A percentile compares a stretch with the other conserved stretches of the same genome.
These are phyloP conservation scores for Capsicum pubescens DNA, from an alignment of 257 asterid genomes.

Conservation along the genomic window DNA sequence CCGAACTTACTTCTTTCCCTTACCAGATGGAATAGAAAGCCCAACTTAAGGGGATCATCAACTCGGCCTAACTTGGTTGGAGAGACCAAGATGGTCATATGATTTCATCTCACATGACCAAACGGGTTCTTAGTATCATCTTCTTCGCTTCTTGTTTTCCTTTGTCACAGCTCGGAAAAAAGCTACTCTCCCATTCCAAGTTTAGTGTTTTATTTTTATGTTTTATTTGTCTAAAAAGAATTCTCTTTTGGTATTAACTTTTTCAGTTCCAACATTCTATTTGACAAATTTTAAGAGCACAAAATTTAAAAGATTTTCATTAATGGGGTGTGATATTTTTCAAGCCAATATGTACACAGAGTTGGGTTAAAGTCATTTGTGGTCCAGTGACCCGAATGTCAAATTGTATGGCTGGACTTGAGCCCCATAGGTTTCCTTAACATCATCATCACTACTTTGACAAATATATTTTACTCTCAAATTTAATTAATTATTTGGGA, in stretches of 20 bases:
- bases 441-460: not conserved
- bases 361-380: not conserved
- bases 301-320: too few relatives aligned
- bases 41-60: slow-evolving; percentile 17
- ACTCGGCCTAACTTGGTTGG: not conserved
- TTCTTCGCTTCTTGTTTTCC: not conserved
- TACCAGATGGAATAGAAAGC: not conserved
- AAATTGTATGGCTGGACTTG: too few relatives aligned
- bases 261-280: too few relatives aligned
- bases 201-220: too few relatives aligned
- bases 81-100: too few relatives aligned
- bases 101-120: too few relatives aligned
- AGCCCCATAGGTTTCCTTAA: too few relatives aligned
- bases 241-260: too few relatives aligned
- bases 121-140: not conserved
- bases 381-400: not conserved
- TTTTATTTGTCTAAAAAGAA: too few relatives aligned
- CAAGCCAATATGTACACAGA: not conserved
- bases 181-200: not conserved
- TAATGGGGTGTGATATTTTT: not conserved
- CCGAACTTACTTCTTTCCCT: not conserved
- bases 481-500: too few relatives aligned
- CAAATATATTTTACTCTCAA: not conserved
- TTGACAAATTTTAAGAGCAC: too few relatives aligned
- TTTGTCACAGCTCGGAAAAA: not conserved